Evolutionary conservation across 345 rosid species (phyloP).

Genomic region (Cardamine occulta): DNA sequence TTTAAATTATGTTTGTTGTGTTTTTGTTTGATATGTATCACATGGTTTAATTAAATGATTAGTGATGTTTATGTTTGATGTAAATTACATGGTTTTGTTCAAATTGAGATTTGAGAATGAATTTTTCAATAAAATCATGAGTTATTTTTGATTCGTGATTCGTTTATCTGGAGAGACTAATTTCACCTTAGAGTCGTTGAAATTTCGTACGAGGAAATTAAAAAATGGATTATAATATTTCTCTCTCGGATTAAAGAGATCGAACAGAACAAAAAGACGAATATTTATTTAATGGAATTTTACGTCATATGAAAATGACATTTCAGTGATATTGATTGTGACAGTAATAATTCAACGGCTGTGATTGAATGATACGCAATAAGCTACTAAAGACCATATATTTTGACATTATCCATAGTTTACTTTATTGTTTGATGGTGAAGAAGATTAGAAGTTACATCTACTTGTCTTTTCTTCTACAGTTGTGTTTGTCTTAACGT

Average conservation of each 20-base stretch:
- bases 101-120: not conserved
- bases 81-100: slow-evolving; percentile 13
- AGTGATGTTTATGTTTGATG: slow-evolving; percentile 25
- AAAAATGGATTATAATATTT: not conserved
- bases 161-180: not conserved
- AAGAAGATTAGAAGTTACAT: slow-evolving; percentile 42
- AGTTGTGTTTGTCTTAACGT: slow-evolving; percentile 41
- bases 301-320: slow-evolving; percentile 27
- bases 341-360: slow-evolving; percentile 38
- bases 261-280: slow-evolving; percentile 12
- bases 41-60: not conserved
- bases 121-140: not conserved
- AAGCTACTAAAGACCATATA: slow-evolving; percentile 31
- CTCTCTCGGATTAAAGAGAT: not conserved
- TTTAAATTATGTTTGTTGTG: not conserved
- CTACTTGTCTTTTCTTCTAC: slow-evolving; percentile 44
- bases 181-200: slow-evolving; percentile 3
- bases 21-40: not conserved
- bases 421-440: slow-evolving; percentile 21
- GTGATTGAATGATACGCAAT: slow-evolving; percentile 22
- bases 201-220: not conserved
- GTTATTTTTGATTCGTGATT: not conserved
- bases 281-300: slow-evolving; percentile 13
- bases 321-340: slow-evolving; percentile 28
- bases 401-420: slow-evolving; percentile 27